These are phyloP conservation scores for Saturnispora saitoi DNA, from an alignment of 805 yeast species.

Conservation along the genomic window DNA sequence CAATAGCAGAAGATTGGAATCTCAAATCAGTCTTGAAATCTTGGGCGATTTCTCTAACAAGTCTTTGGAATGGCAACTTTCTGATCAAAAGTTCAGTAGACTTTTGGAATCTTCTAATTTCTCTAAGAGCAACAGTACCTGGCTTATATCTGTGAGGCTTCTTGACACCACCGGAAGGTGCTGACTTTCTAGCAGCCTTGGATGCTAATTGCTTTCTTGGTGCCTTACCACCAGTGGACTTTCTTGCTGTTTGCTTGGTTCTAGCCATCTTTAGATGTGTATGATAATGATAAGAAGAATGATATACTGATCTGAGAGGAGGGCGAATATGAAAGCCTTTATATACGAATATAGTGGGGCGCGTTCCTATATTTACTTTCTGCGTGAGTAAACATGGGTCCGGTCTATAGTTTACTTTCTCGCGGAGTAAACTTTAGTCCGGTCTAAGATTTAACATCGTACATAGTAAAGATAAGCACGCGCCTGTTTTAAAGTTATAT, in stretches of 20 bases:
- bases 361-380: slow-evolving; percentile 1
- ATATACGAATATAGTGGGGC: background rate
- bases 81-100: slow-evolving; percentile 91
- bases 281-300: background rate
- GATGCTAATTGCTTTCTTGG: slow-evolving; percentile 92
- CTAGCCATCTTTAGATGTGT: slow-evolving; percentile 57
- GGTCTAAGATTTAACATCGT: background rate
- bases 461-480: background rate
- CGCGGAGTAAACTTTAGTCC: slow-evolving; percentile 2
- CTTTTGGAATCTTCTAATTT: slow-evolving; percentile 95
- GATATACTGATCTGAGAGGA: background rate
- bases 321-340: background rate
- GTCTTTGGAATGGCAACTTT: slow-evolving; percentile 95
- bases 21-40: slow-evolving; percentile 89
- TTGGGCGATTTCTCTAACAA: slow-evolving; percentile 92
- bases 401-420: slow-evolving; percentile 6
- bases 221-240: slow-evolving; percentile 92
- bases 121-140: slow-evolving; percentile 94
- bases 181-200: slow-evolving; percentile 88
- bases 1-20: slow-evolving; percentile 95
- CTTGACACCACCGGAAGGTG: slow-evolving; percentile 92
- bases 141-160: slow-evolving; percentile 96
- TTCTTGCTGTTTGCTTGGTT: slow-evolving; percentile 92
- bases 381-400: slow-evolving; percentile 1
- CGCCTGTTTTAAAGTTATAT: background rate